Evolutionary conservation across 768 basidiomycete species (phyloP).

Genomic region (Pleurotus giganteus): DNA sequence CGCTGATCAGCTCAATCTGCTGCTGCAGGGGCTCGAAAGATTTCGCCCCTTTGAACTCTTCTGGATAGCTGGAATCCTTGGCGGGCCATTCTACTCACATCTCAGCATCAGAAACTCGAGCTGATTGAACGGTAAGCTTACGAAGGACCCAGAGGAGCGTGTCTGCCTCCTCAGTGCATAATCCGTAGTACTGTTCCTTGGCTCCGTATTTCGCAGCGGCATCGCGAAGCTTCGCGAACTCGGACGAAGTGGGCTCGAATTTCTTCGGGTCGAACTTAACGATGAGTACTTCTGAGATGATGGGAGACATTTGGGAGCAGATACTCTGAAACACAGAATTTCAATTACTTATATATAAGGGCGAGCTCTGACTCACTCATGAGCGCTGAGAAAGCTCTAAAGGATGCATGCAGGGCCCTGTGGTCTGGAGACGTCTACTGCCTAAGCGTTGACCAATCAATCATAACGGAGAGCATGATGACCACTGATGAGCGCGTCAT

Average conservation of each 20-base stretch:
- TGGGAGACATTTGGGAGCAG: slow-evolving; percentile 15
- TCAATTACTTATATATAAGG: neutral
- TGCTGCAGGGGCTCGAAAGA: neutral
- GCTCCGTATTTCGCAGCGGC: slow-evolving; percentile 14
- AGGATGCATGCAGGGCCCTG: neutral
- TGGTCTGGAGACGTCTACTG: neutral
- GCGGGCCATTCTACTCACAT: slow-evolving; percentile 19
- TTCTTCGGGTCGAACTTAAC: slow-evolving; percentile 12
- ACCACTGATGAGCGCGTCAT: no score
- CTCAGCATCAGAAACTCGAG: neutral
- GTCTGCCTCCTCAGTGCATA: slow-evolving; percentile 9
- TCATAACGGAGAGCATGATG: no score
- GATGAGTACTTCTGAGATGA: slow-evolving; percentile 17
- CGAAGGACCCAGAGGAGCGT: slow-evolving; percentile 21
- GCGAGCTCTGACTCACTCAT: neutral
- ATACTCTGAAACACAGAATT: neutral
- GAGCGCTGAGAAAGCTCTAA: neutral
- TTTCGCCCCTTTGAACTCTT: slow-evolving; percentile 13
- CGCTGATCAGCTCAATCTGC: slow-evolving; percentile 16
- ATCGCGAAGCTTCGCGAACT: slow-evolving; percentile 15
- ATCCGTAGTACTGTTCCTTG: slow-evolving; percentile 22
- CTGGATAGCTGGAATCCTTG: neutral
- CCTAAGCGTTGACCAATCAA: no score
- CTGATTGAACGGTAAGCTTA: slow-evolving; percentile 2
- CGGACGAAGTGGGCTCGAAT: slow-evolving; percentile 15